Conservation (phyloP, 2,329 filamentous ascomycete species). For the Penicillium oxalicum region DNA sequence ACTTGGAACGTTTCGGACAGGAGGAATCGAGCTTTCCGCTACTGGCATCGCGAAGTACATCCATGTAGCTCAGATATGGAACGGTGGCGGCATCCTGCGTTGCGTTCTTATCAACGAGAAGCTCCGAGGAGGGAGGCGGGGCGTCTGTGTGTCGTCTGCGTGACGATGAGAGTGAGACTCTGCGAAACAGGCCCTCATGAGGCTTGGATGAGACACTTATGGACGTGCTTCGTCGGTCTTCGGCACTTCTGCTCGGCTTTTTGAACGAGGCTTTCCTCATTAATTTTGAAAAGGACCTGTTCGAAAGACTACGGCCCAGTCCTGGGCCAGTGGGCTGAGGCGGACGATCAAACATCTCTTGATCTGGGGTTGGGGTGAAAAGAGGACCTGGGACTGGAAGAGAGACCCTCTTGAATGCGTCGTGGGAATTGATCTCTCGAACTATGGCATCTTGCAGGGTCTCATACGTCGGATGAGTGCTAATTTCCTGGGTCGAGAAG, state of each 20-base stretch:
- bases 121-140: conserved; percentile 28
- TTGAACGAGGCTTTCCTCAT: conserved; percentile 29
- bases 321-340: conserved; percentile 5
- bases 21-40: conserved; percentile 12
- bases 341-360: conserved; percentile 20
- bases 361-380: conserved; percentile 28
- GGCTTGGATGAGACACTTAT: conserved; percentile 20
- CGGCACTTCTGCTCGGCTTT: conserved; percentile 23
- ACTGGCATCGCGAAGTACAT: conserved; percentile 20
- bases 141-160: conserved; percentile 39
- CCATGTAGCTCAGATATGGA: conserved; percentile 25
- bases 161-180: conserved; percentile 14
- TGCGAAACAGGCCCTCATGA: conserved; percentile 16
- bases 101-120: conserved; percentile 22
- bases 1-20: conserved; percentile 1
- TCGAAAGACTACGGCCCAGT: conserved; percentile 23
- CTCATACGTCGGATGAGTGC: conserved; percentile 35
- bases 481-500: conserved; percentile 23
- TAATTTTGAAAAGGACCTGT: conserved; percentile 25
- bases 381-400: conserved; percentile 27
- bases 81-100: conserved; percentile 2
- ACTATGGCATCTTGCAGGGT: conserved; percentile 40
- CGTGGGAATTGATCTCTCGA: conserved; percentile 41
- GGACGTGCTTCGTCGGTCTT: conserved; percentile 27
- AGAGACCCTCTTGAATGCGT: conserved; percentile 35